Evolutionary conservation across 805 yeast genomes (phyloP).

Genomic region (Starmerella khaoyaiensis): DNA sequence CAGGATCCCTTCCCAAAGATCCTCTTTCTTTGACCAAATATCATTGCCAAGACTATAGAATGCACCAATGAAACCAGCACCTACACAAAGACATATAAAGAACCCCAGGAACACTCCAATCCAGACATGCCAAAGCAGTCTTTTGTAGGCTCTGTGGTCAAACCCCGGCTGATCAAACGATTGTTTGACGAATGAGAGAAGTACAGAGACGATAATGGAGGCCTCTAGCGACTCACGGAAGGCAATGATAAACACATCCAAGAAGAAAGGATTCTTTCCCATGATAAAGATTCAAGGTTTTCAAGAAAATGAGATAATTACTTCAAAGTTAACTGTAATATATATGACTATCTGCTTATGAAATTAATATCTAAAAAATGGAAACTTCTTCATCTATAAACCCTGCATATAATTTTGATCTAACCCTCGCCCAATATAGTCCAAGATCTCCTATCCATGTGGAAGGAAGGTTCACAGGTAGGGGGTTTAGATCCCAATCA

Average conservation of each 20-base stretch:
- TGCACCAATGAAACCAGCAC: constrained; percentile 90
- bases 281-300: too few relatives aligned
- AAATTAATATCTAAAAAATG: too few relatives aligned
- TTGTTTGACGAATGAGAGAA: constrained; percentile 82
- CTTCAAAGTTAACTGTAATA: too few relatives aligned
- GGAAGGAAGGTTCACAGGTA: too few relatives aligned
- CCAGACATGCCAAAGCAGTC: constrained; percentile 74
- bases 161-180: constrained; percentile 46
- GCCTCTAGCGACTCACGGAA: constrained; percentile 94
- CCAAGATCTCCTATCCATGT: too few relatives aligned
- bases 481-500: too few relatives aligned
- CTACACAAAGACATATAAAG: constrained; percentile 64
- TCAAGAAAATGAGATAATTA: too few relatives aligned
- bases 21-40: constrained; percentile 79
- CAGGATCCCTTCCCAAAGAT: constrained; percentile 93
- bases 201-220: constrained; percentile 75
- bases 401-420: too few relatives aligned
- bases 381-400: too few relatives aligned
- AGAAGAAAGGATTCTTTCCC: constrained; percentile 41
- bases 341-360: too few relatives aligned
- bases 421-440: too few relatives aligned
- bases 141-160: constrained; percentile 39
- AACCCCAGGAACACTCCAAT: constrained; percentile 63
- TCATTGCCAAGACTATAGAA: constrained; percentile 71
- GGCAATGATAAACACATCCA: constrained; percentile 68